Evolutionary conservation across 169 alveolate species (phyloP).

Genomic region (Plasmodium vinckei): DNA sequence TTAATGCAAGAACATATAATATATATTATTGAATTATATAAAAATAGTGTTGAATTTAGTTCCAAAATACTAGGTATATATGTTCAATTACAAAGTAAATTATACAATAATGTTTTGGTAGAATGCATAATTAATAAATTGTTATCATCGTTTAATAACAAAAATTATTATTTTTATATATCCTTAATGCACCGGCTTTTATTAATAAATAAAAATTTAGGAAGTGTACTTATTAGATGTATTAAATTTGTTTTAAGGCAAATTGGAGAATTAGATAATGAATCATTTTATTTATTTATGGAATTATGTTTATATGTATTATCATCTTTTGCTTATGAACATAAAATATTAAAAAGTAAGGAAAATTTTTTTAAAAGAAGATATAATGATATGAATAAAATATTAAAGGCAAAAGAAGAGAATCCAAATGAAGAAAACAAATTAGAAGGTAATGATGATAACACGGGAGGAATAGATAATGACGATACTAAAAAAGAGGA

Average conservation of each 20-base stretch:
- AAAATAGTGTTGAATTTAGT: constrained; percentile 64
- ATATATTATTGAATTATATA: constrained; percentile 60
- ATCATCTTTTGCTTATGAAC: constrained; percentile 53
- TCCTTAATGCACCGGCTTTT: constrained; percentile 61
- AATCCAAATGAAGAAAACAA: constrained; percentile 10
- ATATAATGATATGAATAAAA: constrained; percentile 70
- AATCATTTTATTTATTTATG: constrained; percentile 69
- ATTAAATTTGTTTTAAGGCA: constrained; percentile 55
- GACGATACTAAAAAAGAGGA: background rate
- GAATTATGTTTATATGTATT: constrained; percentile 57
- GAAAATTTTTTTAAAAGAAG: constrained; percentile 73
- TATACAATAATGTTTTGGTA: constrained; percentile 64
- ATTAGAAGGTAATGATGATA: background rate
- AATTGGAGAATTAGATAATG: constrained; percentile 70
- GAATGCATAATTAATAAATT: constrained; percentile 66
- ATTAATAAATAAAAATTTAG: constrained; percentile 73
- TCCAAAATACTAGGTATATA: constrained; percentile 61
- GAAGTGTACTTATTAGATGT: constrained; percentile 67
- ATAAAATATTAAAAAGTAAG: constrained; percentile 50
- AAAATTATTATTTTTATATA: constrained; percentile 61
- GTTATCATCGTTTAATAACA: constrained; percentile 42
- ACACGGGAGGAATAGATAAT: background rate
- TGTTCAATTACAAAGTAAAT: constrained; percentile 71
- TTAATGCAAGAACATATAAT: constrained; percentile 70
- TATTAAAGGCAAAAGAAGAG: constrained; percentile 9